Evolutionary conservation across 2,329 filamentous ascomycete genomes (phyloP).

Genomic region (Fusarium sp.): DNA sequence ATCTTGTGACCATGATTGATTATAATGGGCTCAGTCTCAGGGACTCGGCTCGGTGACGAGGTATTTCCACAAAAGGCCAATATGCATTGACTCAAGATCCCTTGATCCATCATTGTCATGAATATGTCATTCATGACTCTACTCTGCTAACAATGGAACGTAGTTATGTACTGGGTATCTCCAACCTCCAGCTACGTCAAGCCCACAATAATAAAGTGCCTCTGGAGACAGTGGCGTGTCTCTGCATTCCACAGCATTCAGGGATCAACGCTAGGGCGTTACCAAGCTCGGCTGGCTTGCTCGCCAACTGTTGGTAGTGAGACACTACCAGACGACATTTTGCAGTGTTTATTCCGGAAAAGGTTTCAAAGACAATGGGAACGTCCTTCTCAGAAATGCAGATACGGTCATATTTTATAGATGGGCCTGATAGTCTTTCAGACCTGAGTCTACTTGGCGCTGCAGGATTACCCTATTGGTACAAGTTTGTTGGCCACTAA

Average conservation of each 20-base stretch:
- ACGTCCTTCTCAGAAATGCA: conserved; percentile 22
- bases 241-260: conserved; percentile 28
- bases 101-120: conserved; percentile 2
- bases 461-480: conserved; percentile 27
- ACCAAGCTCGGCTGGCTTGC: conserved; percentile 34
- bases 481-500: conserved; percentile 20
- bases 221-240: conserved; percentile 24
- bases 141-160: not conserved
- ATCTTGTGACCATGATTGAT: not conserved
- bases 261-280: conserved; percentile 31
- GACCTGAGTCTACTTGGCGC: conserved; percentile 12
- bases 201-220: conserved; percentile 4
- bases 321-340: conserved; percentile 20
- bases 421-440: not conserved
- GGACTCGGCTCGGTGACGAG: not conserved
- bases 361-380: conserved; percentile 11
- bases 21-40: not conserved
- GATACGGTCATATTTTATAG: conserved; percentile 13
- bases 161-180: not conserved
- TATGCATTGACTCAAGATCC: not conserved
- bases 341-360: conserved; percentile 27
- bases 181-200: conserved; percentile 28
- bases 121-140: not conserved
- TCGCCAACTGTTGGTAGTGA: conserved; percentile 6
- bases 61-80: not conserved